Base-by-base conservation (phyloP, 2,329 filamentous ascomycete species). In the Thielaviopsis euricoi region DNA sequence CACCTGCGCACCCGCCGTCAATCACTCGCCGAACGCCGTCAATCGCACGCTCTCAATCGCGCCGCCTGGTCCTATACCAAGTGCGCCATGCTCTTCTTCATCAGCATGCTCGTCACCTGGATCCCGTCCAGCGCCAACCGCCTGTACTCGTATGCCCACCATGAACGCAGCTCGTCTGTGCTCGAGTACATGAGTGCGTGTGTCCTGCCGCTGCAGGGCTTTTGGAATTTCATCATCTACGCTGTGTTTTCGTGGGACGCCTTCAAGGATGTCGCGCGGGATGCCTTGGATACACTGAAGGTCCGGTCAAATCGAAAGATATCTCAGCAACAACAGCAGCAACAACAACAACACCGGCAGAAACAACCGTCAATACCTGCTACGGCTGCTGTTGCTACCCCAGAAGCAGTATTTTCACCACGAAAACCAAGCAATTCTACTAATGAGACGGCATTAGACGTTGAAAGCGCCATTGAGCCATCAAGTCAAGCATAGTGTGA, bases 221-320 rank as follows among this genome's bases (percentile, higher is more conserved):
- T 88, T 64, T 89, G 86, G 85, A 90, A 90, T 66, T 78, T 80
- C 21, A 65, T 83, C 55, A 86, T 90, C 60, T 90, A 89, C 67
- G 68, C 80, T 12, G 74, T 76, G 6, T 86, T 83, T 1, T 85
- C 82, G 5, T 77, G 79, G 72, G 68, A 76, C 53, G 80, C 80
- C 0, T 79, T 79, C 64, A 74, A 73, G 63, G 61, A 61, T 0
- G 26, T 63, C 25, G 60, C 59, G 43, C 52, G 62, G 64, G 25
- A 60, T 17, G 50, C 63, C n/a, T 60, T 65, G 7, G 63, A 64
- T 25, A 64, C 64, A 48, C 64, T n/a, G 1, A 23, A 29, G 6
- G 10, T 12, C 22, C 13, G 23, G 10, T 10, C 37, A n/a, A 33
- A 33, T n/a, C n/a, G n/a, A n/a, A n/a, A n/a, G n/a, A n/a, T n/a